A percentile compares a stretch with the other conserved stretches of the same genome.
phyloP scores from a whole-genome alignment of 495 filamentous ascomycete species.

The Penicillium flavigenum region DNA sequence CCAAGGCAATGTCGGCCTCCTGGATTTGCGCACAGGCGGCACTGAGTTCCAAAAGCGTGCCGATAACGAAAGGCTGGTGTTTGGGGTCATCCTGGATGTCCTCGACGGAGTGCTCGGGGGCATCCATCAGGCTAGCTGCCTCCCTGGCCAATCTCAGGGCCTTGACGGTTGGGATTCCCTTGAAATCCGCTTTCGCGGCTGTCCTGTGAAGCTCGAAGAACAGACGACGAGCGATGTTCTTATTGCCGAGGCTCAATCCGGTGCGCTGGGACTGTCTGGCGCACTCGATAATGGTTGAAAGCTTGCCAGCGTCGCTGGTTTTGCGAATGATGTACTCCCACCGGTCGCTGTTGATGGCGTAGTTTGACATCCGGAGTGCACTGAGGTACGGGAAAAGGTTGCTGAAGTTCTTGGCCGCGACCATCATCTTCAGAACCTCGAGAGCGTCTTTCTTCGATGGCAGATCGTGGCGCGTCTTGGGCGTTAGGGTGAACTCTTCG shows the following conservation, averaged over 20 bases:
- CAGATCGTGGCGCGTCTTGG: conserved; percentile 40
- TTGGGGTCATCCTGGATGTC: conserved; percentile 31
- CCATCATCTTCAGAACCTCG: conserved; percentile 47
- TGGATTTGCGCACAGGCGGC: conserved; percentile 39
- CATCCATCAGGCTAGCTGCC: conserved; percentile 53
- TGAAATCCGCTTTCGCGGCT: conserved; percentile 46
- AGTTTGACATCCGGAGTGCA: conserved; percentile 51
- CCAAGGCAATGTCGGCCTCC: conserved; percentile 34
- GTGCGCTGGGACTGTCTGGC: conserved; percentile 49
- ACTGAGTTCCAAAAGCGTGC: conserved; percentile 45
- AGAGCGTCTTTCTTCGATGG: conserved; percentile 40
- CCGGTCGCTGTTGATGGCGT: conserved; percentile 27
- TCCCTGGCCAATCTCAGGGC: conserved; percentile 48
- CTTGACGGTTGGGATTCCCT: conserved; percentile 33
- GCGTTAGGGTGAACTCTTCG: conserved; percentile 55
- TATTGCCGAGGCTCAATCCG: conserved; percentile 46
- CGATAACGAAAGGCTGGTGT: conserved; percentile 42
- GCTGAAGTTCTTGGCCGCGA: conserved; percentile 55
- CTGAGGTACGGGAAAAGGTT: conserved; percentile 59
- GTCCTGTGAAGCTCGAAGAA: conserved; percentile 51
- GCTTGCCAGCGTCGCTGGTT: conserved; percentile 36
- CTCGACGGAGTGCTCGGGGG: conserved; percentile 37
- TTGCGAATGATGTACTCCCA: conserved; percentile 44
- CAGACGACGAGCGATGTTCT: conserved; percentile 43
- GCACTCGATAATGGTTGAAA: conserved; percentile 54